Evolutionary conservation across 1,284 basidiomycete genomes (phyloP), one percentile per base, ranked within the genome.

Genomic region (Pseudomicrostroma phylloplanum): DNA sequence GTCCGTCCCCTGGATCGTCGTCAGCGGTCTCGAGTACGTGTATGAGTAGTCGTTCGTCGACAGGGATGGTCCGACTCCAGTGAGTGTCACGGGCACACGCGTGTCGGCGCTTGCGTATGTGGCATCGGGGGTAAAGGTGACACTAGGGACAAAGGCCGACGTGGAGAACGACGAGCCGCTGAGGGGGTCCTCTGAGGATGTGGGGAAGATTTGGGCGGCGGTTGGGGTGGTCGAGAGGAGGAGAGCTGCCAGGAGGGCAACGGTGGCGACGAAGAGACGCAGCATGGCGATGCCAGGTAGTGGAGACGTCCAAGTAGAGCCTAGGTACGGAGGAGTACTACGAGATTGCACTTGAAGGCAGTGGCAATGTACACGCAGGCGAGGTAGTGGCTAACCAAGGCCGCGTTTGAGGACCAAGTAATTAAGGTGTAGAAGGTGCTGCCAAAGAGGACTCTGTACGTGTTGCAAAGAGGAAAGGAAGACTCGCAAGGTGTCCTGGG

Each of bases 71-170:
- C 71, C 71, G 1, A 67, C 62, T n/a, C 71, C 71, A 30, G 58
- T 62, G 23, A 73, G 67, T 12, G 64, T 60, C 36, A 67, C 69
- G 3, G 66, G 66, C 21, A 66, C 66, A 55, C 63, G 62, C 0
- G 68, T 63, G 0, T 46, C 55, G 6, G 71, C 71, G 0, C 25
- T 39, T 1, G 64, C 58, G 36, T 62, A 73, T 0, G 71, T 73
- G n/a, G 71, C 70, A 23, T 65, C 56, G 39, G 68, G 66, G 1
- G 71, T 73, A 41, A 65, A 73, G 26, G 71, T 72, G 15, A 58
- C 40, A 15, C 39, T 40, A 26, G 65, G 65, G 6, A 23, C 57
- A 53, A 59, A 71, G 36, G 62, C 49, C 9, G 66, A 60, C 41
- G 71, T 63, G 1, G 64, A 59, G 65, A 73, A 72, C 19, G 61